phyloP scores from a whole-genome alignment of 1,284 basidiomycete genomes.

The Peniophora sp. region DNA sequence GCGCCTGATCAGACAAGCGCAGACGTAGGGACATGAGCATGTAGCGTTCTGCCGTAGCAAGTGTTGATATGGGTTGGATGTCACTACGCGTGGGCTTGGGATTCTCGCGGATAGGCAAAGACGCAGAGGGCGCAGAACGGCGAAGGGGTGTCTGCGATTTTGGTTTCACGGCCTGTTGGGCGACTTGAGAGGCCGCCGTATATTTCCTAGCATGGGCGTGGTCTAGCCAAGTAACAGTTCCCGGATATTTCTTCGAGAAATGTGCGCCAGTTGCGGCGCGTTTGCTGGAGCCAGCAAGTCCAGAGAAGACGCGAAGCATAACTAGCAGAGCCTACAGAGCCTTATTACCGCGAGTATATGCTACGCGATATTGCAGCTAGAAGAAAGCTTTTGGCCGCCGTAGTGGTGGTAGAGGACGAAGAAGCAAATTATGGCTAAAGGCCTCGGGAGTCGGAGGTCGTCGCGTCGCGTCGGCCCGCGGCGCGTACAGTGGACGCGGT shows the following conservation, averaged over 20 bases:
- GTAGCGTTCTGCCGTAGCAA: slow-evolving; percentile 73
- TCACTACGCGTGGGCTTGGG: slow-evolving; percentile 71
- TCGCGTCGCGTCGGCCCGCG: no score
- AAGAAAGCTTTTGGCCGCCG: no score
- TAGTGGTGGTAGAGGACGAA: no score
- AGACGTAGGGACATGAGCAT: slow-evolving; percentile 47
- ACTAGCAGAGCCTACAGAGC: no score
- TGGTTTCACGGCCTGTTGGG: slow-evolving; percentile 36
- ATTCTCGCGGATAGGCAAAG: slow-evolving; percentile 69
- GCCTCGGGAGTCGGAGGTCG: no score
- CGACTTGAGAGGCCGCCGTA: neutral
- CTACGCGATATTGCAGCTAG: no score
- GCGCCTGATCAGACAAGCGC: slow-evolving; percentile 44
- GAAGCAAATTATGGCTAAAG: no score
- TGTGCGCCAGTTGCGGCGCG: neutral
- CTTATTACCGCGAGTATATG: no score
- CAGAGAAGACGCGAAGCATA: no score
- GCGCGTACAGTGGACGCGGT: no score
- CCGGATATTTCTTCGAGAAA: neutral
- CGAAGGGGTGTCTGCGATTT: slow-evolving; percentile 72
- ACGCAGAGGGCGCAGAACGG: slow-evolving; percentile 54
- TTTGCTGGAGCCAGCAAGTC: no score
- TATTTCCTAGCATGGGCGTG: neutral
- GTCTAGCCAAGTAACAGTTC: neutral
- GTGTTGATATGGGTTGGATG: slow-evolving; percentile 67